These are phyloP conservation scores for Neurospora hispaniola DNA, from an alignment of 495 filamentous ascomycete species.

Conservation along the genomic window DNA sequence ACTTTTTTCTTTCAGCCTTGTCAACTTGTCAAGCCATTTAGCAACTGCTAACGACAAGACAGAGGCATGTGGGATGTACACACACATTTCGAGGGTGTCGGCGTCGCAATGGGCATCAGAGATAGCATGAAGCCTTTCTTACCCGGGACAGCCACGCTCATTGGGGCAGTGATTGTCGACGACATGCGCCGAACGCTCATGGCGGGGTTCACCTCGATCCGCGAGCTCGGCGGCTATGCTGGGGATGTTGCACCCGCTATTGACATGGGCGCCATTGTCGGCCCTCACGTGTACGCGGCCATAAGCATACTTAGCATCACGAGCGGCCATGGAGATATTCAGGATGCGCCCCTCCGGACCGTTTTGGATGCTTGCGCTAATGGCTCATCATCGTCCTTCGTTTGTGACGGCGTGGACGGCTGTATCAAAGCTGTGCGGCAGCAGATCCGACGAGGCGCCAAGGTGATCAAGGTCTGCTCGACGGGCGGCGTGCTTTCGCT, in stretches of 20 bases:
- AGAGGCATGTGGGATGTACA: constrained; percentile 44
- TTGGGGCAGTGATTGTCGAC: constrained; percentile 7
- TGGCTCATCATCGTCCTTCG: neutral
- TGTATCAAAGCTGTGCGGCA: constrained; percentile 36
- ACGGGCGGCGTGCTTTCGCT: constrained; percentile 37
- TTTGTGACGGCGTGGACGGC: constrained; percentile 38
- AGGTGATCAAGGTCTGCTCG: constrained; percentile 40
- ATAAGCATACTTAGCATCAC: constrained; percentile 34
- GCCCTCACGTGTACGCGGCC: constrained; percentile 39
- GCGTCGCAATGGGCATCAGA: constrained; percentile 1
- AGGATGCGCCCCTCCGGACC: constrained; percentile 24
- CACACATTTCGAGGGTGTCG: constrained; percentile 29
- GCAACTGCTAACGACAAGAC: neutral
- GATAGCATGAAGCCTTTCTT: constrained; percentile 3
- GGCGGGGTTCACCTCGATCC: constrained; percentile 43
- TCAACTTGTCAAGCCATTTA: no score
- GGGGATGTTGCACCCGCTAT: constrained; percentile 34
- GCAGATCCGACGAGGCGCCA: constrained; percentile 39
- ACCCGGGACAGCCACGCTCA: constrained; percentile 3
- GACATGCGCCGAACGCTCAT: constrained; percentile 25
- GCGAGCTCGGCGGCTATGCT: constrained; percentile 38
- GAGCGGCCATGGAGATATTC: constrained; percentile 38
- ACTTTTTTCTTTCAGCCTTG: constrained; percentile 22
- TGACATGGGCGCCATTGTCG: constrained; percentile 33
- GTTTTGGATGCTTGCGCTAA: constrained; percentile 21